Conservation (phyloP, 78 protist species). For the Dictyostelium firmibasis region DNA sequence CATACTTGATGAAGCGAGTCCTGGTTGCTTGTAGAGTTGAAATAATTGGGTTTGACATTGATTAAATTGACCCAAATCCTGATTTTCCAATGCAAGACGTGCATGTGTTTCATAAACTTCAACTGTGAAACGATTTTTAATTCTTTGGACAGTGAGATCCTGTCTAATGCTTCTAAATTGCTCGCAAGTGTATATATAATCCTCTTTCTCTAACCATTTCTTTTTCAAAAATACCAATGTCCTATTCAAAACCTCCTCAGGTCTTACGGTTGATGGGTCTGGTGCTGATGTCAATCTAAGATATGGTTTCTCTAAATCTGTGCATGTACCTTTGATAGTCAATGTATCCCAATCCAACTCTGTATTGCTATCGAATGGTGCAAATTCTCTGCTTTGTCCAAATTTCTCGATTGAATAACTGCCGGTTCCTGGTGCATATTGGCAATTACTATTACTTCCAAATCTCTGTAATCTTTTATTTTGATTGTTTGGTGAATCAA, state of each 20-base stretch:
- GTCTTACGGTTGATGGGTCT: slow-evolving; percentile 84
- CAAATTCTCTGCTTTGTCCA: neutral
- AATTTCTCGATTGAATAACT: neutral
- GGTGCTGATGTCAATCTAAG: slow-evolving; percentile 84
- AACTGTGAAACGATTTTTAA: slow-evolving; percentile 82
- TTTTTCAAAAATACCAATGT: slow-evolving; percentile 33
- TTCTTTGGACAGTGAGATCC: slow-evolving; percentile 85
- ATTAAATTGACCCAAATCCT: slow-evolving; percentile 89
- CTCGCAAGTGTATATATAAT: slow-evolving; percentile 82
- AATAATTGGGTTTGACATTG: slow-evolving; percentile 91
- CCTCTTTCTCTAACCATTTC: slow-evolving; percentile 54
- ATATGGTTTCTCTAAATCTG: slow-evolving; percentile 76
- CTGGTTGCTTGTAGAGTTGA: slow-evolving; percentile 48
- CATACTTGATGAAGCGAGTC: neutral
- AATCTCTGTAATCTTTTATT: slow-evolving; percentile 3
- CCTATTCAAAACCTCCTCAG: slow-evolving; percentile 38
- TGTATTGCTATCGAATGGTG: neutral
- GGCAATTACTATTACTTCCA: neutral
- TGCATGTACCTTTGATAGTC: slow-evolving; percentile 72
- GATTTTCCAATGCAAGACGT: slow-evolving; percentile 81
- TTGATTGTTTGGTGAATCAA: slow-evolving; percentile 12
- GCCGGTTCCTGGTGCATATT: neutral
- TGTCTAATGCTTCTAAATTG: slow-evolving; percentile 92
- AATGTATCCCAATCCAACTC: slow-evolving; percentile 80
- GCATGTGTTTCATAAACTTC: slow-evolving; percentile 93